Conservation (phyloP, 2,329 filamentous ascomycete species). For the Ascosphaera apis region DNA sequence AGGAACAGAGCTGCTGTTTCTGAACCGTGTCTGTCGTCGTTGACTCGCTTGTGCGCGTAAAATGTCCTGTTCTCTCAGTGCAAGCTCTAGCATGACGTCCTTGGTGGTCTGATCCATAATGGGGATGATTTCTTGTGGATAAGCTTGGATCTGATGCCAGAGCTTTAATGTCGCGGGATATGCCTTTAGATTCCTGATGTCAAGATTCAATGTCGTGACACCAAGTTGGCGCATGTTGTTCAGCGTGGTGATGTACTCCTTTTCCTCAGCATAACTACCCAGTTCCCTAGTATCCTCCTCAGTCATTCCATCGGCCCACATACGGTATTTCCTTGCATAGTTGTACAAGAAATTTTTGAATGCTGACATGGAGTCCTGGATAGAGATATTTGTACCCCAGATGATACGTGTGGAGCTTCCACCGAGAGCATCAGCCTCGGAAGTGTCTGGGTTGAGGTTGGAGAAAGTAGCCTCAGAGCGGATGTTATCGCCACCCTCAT, state of each 20-base stretch:
- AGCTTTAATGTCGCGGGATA: conserved; percentile 85
- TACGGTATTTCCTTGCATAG: conserved; percentile 79
- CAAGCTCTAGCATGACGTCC: conserved; percentile 78
- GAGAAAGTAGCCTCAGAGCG: conserved; percentile 31
- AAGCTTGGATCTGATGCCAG: conserved; percentile 85
- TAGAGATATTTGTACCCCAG: conserved; percentile 93
- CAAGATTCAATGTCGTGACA: conserved; percentile 62
- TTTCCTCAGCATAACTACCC: conserved; percentile 46
- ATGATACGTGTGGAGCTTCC: conserved; percentile 64
- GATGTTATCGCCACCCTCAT: conserved; percentile 26
- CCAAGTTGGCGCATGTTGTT: conserved; percentile 81
- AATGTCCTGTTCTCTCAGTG: conserved; percentile 53
- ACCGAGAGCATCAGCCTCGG: conserved; percentile 71
- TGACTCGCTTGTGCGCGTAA: conserved; percentile 31
- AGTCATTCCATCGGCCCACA: conserved; percentile 69
- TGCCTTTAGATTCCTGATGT: conserved; percentile 69
- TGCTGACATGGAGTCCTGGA: conserved; percentile 63
- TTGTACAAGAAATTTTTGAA: conserved; percentile 88
- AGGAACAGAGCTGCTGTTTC: conserved; percentile 46
- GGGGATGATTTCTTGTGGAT: conserved; percentile 87
- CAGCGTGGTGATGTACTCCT: conserved; percentile 65
- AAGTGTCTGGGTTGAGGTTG: conserved; percentile 57
- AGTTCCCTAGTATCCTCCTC: conserved; percentile 48
- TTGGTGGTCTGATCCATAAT: conserved; percentile 91
- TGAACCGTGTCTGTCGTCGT: conserved; percentile 23